Base-by-base conservation (phyloP, 2,329 filamentous ascomycete genomes). In the Colletotrichum sansevieriae region DNA sequence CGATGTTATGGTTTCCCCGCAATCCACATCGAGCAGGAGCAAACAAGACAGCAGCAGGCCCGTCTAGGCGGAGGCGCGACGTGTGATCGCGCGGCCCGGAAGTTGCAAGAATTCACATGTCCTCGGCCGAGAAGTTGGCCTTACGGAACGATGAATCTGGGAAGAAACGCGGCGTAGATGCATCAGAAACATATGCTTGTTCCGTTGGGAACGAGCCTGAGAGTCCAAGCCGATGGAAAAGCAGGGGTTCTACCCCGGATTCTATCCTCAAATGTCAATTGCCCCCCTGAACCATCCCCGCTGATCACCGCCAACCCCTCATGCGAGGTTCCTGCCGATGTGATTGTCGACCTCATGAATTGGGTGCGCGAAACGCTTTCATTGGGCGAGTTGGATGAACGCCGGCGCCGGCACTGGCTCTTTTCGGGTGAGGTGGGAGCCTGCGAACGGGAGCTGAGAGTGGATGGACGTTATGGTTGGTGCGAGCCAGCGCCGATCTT, bases 321-420 rank as follows among this genome's bases (percentile, higher is more conserved):
- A 65, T 68, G 65, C 65, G 52, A 58, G 33, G 46, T 65, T 25
- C 33, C 61, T 59, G 33, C 29, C 65, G 33, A 65, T 55, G 61
- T 47, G 29, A 68, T 54, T 37, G 12, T n/a, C 33, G 25, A 29
- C 4, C 22, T 41, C 54, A 29, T 29, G n/a, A 44, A 20, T 20
- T 39, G 47, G 61, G 61, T 43, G 20, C 29, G 39, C 46, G 25
- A 58, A 49, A 18, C 3, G 15, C 47, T 35, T 10, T 44, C 33
- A 68, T 65, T 65, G 65, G 47, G 39, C 46, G n/a, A 39, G 10
- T 15, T n/a, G 13, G 6, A 13, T 22, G 12, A 25, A 35, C 39
- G 18, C 65, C 33, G 7, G 33, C 54, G 46, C 18, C 47, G 54
- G 39, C 15, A 58, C 12, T 29, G 33, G 46, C 1, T 29, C 22